A percentile compares a stretch with the other conserved stretches of the same genome.
Conservation (phyloP, 1,139 yeast genomes). For the Casaregolazyma suthepensis region DNA sequence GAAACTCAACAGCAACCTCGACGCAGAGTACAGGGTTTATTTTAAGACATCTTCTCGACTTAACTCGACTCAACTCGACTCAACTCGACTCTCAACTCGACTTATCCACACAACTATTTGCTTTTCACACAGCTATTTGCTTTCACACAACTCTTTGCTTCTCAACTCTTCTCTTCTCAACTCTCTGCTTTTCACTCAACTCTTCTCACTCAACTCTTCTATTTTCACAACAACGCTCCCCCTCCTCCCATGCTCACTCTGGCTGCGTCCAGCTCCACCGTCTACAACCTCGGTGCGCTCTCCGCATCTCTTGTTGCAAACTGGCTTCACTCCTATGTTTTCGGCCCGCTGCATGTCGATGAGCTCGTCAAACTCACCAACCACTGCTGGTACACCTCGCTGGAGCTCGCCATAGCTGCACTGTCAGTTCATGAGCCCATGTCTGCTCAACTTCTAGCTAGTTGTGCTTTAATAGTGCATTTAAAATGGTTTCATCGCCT, state of each 20-base stretch:
- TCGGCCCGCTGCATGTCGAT: slow-evolving; percentile 20
- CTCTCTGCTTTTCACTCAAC: too few species aligned
- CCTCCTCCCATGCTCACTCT: not conserved
- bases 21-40: too few species aligned
- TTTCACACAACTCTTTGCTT: too few species aligned
- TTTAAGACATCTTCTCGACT: too few species aligned
- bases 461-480: slow-evolving; percentile 39
- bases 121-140: too few species aligned
- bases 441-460: slow-evolving; percentile 28
- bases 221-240: not conserved
- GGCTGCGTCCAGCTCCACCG: slow-evolving; percentile 1
- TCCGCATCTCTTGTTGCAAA: slow-evolving; percentile 1
- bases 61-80: too few species aligned
- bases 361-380: slow-evolving; percentile 15
- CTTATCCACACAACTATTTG: too few species aligned
- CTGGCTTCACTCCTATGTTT: slow-evolving; percentile 11
- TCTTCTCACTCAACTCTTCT: too few species aligned
- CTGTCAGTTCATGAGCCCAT: slow-evolving; percentile 21
- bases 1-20: too few species aligned
- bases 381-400: slow-evolving; percentile 22
- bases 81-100: too few species aligned
- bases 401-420: slow-evolving; percentile 25
- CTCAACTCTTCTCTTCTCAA: too few species aligned
- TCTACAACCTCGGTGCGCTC: slow-evolving; percentile 3
- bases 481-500: slow-evolving; percentile 43